Evolutionary conservation across 2,329 filamentous ascomycete species (phyloP), one percentile per base, ranked within the genome.

Genomic region (Aspergillus viridinutans): DNA sequence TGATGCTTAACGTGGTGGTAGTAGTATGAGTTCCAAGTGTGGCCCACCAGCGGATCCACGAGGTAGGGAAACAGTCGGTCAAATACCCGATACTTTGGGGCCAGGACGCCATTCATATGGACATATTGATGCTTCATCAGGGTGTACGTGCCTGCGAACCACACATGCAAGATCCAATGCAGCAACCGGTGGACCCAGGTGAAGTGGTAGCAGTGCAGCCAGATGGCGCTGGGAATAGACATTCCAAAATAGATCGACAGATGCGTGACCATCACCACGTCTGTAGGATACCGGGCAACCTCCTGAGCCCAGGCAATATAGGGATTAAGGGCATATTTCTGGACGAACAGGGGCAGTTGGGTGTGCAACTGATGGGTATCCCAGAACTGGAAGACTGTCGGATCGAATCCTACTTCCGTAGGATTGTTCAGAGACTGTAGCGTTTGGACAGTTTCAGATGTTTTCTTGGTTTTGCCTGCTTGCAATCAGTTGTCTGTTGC

Each of bases 1-100:
- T 93, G 90, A 68, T 92, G 89, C 77, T 92, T 93, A 68, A 92
- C 88, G 67, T 93, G 90, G 69, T 93, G 90, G 68, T 91, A 92
- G 71, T 83, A 93, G 75, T 93, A 93, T 2, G 86, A 87, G 74
- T 93, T 90, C 88, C 89, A 92, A 0, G 89, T 92, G 67, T 93
- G 90, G 14, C 90, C 90, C 83, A 91, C 88, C 56, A 93, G 74
- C 0, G 89, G 89, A 64, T 92, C 88, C 12, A 85, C 77, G 42
- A 92, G 71, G 68, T 91, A 93, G 0, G 90, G 90, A 64, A 92
- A 92, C 1, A 80, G 52, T 5, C 73, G 69, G 66, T 93, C 90
- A 57, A 92, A 72, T 35, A 81, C 66, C 29, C 75, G 73, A 53
- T 81, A 83, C 8, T 75, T 69, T 64, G 82, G 83, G 23, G 78